These are phyloP conservation scores for Quercus bicolor DNA, from an alignment of 306 rosid species.

Conservation along the genomic window DNA sequence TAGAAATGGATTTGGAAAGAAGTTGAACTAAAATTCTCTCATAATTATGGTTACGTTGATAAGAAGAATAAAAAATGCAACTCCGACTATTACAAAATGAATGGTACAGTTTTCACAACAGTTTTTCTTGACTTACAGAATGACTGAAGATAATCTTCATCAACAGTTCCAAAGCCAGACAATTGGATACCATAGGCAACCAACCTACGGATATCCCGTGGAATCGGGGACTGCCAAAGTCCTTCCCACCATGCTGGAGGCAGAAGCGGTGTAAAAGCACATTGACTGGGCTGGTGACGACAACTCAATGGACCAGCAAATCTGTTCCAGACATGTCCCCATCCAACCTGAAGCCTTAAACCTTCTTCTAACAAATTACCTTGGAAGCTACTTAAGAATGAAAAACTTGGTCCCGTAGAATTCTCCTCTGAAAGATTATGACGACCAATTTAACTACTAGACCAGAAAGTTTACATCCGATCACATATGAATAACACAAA, in stretches of 20 bases:
- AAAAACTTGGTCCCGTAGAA: conserved; percentile 50
- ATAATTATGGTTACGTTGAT: neutral
- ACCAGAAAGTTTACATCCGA: conserved; percentile 6
- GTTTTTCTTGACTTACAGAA: conserved; percentile 63
- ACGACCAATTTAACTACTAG: neutral
- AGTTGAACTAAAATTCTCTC: neutral
- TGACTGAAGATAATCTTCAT: conserved; percentile 45
- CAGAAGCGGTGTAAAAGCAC: conserved; percentile 84
- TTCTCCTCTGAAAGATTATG: conserved; percentile 44
- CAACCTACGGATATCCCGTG: conserved; percentile 56
- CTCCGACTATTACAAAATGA: conserved; percentile 43
- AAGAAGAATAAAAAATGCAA: neutral
- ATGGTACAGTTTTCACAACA: conserved; percentile 52
- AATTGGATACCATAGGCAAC: conserved; percentile 60
- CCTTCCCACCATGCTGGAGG: conserved; percentile 98
- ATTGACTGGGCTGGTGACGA: conserved; percentile 59
- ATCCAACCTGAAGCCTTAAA: conserved; percentile 78
- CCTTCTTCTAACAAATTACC: conserved; percentile 68
- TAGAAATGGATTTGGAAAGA: neutral
- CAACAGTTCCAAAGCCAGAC: conserved; percentile 57
- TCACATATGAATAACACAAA: neutral
- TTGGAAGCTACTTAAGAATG: conserved; percentile 83
- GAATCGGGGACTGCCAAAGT: conserved; percentile 86
- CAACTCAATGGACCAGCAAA: conserved; percentile 86
- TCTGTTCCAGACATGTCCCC: conserved; percentile 99